Conservation (phyloP, 345 rosid genomes). For the Eucalyptus guilfoylei region DNA sequence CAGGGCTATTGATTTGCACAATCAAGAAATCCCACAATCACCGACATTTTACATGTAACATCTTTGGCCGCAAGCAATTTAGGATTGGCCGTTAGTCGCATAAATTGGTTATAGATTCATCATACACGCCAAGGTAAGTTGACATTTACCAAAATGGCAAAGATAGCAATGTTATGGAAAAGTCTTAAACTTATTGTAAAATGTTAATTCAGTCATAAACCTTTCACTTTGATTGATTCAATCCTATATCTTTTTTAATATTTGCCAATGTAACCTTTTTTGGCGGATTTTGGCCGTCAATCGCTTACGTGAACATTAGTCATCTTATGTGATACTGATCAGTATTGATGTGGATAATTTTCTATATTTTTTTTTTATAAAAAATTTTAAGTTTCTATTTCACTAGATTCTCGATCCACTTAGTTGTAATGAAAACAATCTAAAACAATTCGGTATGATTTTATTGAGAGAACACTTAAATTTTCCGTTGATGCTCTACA, state of each 20-base stretch:
- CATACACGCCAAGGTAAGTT: background rate
- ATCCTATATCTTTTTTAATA: too few species aligned
- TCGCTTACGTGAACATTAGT: too few species aligned
- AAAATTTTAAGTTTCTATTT: too few species aligned
- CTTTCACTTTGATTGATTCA: too few species aligned
- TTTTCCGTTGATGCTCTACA: background rate
- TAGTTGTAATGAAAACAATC: background rate
- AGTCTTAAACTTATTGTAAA: fast-evolving
- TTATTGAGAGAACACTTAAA: background rate
- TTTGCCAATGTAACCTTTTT: too few species aligned
- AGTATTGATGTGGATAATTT: fast-evolving
- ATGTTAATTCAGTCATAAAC: too few species aligned
- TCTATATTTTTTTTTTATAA: too few species aligned
- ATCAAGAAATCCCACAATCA: background rate
- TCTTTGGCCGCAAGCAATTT: background rate
- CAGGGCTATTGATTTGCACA: background rate
- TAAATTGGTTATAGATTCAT: background rate
- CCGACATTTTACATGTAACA: background rate
- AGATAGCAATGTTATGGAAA: background rate
- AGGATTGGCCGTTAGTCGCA: background rate
- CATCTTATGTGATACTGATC: fast-evolving
- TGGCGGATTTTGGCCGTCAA: too few species aligned
- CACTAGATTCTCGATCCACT: background rate
- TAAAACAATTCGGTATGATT: background rate
- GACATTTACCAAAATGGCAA: background rate